Evolutionary conservation across 441 rosid genomes (phyloP), one percentile per base, ranked within the genome.

Genomic region (Euphorbia schlechtendalii): DNA sequence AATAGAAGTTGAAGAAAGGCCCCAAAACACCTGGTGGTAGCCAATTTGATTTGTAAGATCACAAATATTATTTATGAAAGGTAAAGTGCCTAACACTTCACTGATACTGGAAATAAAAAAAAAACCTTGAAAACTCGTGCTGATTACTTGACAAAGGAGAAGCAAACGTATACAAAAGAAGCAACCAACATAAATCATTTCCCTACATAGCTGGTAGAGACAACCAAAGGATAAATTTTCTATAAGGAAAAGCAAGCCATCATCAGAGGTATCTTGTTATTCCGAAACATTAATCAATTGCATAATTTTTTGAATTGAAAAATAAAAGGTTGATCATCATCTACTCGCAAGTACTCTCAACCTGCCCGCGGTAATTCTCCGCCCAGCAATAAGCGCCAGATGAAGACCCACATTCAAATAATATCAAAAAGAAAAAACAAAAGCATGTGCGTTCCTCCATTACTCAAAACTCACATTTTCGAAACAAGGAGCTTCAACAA

Each of bases 401-500:
- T 38, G 41, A 38, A 38, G 41, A 38, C 7, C 5, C 41, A 38
- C 5, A 4, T 1, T 38, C 10, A 4, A 38, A 38, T 1, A 3
- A 7, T n/a, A n/a, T n/a, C 7, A 7, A 7, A 48, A 5, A n/a
- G 4, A 0, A 17, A 5, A 48, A 48, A 54, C 4, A 5, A 22
- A 25, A 18, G 14, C 6, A 14, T 21, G 32, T 9, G 1, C 14
- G 27, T 12, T 34, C 27, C 58, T 27, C 15, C 27, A 17, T 55
- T 61, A 17, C 43, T 32, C 32, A 3, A 15, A 20, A 56, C 28
- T 57, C 20, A 24, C 69, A 73, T 58, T 70, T 58, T 55, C 22
- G 59, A 38, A 62, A n/a, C 3, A 27, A 32, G 13, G 11, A 20
- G 22, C 9, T 10, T 0, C 1, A 0, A 5, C 0, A 7, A 27